Conservation (phyloP, 768 basidiomycete species). For the Gelatoporia subvermispora region DNA sequence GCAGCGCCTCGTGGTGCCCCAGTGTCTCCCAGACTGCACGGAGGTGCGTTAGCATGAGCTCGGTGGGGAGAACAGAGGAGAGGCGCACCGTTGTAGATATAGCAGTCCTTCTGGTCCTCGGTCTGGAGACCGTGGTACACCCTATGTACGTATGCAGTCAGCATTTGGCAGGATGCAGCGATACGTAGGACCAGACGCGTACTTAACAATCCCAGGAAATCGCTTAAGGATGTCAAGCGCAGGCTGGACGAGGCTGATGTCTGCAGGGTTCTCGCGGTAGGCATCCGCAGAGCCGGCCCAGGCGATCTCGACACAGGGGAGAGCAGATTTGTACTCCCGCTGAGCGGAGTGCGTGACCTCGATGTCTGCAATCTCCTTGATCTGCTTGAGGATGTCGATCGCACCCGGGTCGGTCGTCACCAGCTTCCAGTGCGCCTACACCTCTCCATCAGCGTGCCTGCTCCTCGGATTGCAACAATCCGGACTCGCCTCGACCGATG, state of each 20-base stretch:
- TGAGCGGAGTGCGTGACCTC: neutral
- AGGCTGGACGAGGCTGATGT: conserved; percentile 66
- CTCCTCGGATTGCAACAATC: no score
- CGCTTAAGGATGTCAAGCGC: conserved; percentile 93
- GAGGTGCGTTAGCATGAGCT: neutral
- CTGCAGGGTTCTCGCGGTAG: conserved; percentile 9
- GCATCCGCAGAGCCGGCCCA: conserved; percentile 11
- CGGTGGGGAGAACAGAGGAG: no score
- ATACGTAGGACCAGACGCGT: neutral
- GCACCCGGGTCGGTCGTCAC: neutral
- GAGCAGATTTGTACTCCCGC: no score
- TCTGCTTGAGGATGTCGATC: neutral
- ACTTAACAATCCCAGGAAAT: conserved; percentile 34
- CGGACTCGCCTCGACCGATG: conserved; percentile 7
- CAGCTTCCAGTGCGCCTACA: conserved; percentile 7
- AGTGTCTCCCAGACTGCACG: conserved; percentile 11
- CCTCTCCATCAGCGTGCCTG: no score
- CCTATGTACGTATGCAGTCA: neutral
- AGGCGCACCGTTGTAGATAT: conserved; percentile 10
- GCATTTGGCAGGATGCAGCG: neutral
- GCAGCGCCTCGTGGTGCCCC: conserved; percentile 1
- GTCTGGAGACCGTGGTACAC: conserved; percentile 11
- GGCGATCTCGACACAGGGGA: conserved; percentile 14
- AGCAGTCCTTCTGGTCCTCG: conserved; percentile 14
- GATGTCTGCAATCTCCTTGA: conserved; percentile 2